phyloP scores from a whole-genome alignment of 305 asterid species.

The Stenogyne calaminthoides region DNA sequence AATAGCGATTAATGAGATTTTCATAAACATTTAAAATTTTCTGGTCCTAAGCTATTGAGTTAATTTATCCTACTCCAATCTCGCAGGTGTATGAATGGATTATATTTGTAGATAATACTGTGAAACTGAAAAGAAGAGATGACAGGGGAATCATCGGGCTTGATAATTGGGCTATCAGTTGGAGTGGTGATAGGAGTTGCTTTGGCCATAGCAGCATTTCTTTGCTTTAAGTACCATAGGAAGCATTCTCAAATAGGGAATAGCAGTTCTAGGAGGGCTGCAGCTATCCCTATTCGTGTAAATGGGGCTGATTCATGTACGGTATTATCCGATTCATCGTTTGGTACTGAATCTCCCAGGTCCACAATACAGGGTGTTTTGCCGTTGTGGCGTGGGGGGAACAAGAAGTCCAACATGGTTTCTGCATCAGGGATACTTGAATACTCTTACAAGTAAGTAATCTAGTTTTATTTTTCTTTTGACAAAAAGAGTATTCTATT shows the following conservation, averaged over 20 bases:
- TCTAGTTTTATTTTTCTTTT: not conserved
- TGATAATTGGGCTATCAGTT: constrained; percentile 79
- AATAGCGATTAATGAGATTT: constrained; percentile 2
- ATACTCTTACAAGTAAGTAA: constrained; percentile 83
- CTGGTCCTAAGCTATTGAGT: not conserved
- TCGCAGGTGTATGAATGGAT: constrained; percentile 49
- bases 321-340: constrained; percentile 70
- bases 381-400: constrained; percentile 61
- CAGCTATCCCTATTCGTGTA: constrained; percentile 70
- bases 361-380: constrained; percentile 46
- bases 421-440: constrained; percentile 84
- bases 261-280: constrained; percentile 86
- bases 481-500: not conserved
- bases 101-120: constrained; percentile 33
- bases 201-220: constrained; percentile 67
- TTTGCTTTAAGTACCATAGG: constrained; percentile 69
- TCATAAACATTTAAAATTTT: constrained; percentile 4
- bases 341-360: constrained; percentile 78
- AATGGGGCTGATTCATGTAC: constrained; percentile 51
- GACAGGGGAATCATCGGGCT: constrained; percentile 67
- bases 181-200: constrained; percentile 88
- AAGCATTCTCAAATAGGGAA: constrained; percentile 73
- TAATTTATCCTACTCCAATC: not conserved
- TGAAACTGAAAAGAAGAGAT: constrained; percentile 45
- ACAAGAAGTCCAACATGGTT: constrained; percentile 62